phyloP scores from a whole-genome alignment of 1,284 basidiomycete genomes.

The Ganoderma sp. region DNA sequence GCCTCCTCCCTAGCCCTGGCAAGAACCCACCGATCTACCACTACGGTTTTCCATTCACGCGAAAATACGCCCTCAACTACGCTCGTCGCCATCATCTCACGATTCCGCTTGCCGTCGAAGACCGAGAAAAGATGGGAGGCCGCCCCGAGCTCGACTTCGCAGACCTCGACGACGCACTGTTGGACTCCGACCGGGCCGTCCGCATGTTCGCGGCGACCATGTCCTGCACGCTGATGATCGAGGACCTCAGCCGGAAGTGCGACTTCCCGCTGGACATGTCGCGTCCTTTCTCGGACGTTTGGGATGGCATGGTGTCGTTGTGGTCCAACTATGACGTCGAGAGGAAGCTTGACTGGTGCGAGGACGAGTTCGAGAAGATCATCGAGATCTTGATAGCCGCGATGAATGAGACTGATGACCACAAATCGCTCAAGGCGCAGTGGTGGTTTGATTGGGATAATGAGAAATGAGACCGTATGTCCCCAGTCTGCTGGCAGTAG shows the following conservation, averaged over 20 bases:
- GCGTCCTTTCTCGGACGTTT: slow-evolving; percentile 5
- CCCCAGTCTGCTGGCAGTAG: not conserved
- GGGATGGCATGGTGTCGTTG: slow-evolving; percentile 13
- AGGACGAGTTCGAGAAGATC: slow-evolving; percentile 2
- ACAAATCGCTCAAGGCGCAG: not conserved
- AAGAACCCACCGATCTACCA: slow-evolving; percentile 12
- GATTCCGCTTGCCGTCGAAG: not conserved
- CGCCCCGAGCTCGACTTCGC: slow-evolving; percentile 8
- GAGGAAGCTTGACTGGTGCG: not conserved
- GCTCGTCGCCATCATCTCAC: slow-evolving; percentile 14
- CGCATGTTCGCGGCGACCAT: not conserved
- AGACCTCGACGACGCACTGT: not conserved
- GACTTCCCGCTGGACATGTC: not conserved
- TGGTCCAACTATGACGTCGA: slow-evolving; percentile 17
- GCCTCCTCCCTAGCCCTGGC: not conserved
- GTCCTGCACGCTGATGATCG: not conserved
- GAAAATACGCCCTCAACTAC: slow-evolving; percentile 7
- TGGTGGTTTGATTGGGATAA: slow-evolving; percentile 17
- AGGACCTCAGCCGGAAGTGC: slow-evolving; percentile 9
- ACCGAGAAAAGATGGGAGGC: not conserved
- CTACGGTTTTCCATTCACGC: slow-evolving; percentile 17
- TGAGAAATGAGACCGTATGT: slow-evolving; percentile 16
- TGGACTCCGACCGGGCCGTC: not conserved
- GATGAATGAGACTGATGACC: slow-evolving; percentile 9
- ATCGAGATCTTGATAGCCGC: slow-evolving; percentile 2